phyloP scores from a whole-genome alignment of 192 early-diverging fungal genomes.

The Coemansia sp. region DNA sequence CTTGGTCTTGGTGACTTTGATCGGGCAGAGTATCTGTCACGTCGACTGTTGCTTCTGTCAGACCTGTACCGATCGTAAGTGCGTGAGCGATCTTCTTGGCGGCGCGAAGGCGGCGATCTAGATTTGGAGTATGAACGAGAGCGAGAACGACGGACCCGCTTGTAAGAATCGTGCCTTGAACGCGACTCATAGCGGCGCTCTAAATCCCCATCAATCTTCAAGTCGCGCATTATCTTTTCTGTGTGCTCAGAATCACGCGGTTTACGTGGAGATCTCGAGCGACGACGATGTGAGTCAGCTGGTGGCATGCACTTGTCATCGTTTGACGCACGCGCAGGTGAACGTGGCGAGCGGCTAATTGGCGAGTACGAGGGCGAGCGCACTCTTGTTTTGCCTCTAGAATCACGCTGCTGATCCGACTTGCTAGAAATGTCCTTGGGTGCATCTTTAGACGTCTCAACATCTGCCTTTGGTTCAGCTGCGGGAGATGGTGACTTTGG shows the following conservation, averaged over 20 bases:
- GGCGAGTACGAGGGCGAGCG: constrained; percentile 50
- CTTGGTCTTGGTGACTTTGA: constrained; percentile 22
- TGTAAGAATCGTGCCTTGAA: neutral
- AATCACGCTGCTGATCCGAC: neutral
- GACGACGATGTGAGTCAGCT: neutral
- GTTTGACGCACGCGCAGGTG: constrained; percentile 5
- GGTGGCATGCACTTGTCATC: neutral
- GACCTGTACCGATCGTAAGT: constrained; percentile 9
- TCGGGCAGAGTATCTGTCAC: constrained; percentile 12
- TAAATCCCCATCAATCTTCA: constrained; percentile 12
- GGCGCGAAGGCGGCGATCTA: constrained; percentile 9
- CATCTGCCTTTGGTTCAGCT: too few species aligned
- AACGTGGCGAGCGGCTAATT: constrained; percentile 4
- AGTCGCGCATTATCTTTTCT: constrained; percentile 12
- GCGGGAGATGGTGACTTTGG: too few species aligned
- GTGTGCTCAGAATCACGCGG: neutral
- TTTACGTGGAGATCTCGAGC: constrained; percentile 1
- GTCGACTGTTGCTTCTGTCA: constrained; percentile 7
- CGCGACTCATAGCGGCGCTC: neutral
- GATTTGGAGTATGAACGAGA: constrained; percentile 11
- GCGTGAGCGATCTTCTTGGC: constrained; percentile 2
- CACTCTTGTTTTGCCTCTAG: constrained; percentile 15
- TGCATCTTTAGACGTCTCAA: too few species aligned
- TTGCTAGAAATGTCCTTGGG: neutral
- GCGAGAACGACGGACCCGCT: neutral